Conservation (phyloP, 2,329 filamentous ascomycete species). For the Microcera coccophila region DNA sequence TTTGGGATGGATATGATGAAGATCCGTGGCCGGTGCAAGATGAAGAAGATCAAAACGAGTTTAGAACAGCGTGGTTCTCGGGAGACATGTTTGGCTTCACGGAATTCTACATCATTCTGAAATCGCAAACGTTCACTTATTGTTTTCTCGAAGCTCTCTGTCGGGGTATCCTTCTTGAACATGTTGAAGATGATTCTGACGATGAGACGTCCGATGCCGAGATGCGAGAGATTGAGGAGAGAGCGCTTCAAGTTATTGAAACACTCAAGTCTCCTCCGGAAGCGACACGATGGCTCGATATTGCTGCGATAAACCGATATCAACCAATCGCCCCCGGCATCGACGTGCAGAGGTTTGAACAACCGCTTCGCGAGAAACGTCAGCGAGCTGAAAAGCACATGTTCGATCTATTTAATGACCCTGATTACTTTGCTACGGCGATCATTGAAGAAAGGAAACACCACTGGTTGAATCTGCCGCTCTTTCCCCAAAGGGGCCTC, state of each 20-base stretch:
- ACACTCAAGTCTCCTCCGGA: neutral
- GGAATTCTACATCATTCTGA: constrained; percentile 16
- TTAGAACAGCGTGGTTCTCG: neutral
- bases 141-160: constrained; percentile 15
- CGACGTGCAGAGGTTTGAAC: constrained; percentile 3
- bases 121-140: constrained; percentile 17
- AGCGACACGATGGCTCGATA: constrained; percentile 11
- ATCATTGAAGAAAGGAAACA: constrained; percentile 20
- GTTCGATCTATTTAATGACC: constrained; percentile 16
- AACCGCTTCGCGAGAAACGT: constrained; percentile 5
- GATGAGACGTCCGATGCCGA: neutral
- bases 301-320: constrained; percentile 14
- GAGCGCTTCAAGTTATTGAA: neutral
- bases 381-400: constrained; percentile 13
- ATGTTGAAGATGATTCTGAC: too few relatives aligned
- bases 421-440: constrained; percentile 14
- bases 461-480: constrained; percentile 18
- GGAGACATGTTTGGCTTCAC: constrained; percentile 7
- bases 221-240: neutral
- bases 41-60: too few relatives aligned
- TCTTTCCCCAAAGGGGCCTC: constrained; percentile 1
- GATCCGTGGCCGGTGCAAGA: neutral
- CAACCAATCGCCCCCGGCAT: neutral
- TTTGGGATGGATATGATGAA: neutral
- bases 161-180: constrained; percentile 1